These are phyloP conservation scores for Sporothrix globosa DNA, from an alignment of 2,329 filamentous ascomycete genomes.

Conservation along the genomic window DNA sequence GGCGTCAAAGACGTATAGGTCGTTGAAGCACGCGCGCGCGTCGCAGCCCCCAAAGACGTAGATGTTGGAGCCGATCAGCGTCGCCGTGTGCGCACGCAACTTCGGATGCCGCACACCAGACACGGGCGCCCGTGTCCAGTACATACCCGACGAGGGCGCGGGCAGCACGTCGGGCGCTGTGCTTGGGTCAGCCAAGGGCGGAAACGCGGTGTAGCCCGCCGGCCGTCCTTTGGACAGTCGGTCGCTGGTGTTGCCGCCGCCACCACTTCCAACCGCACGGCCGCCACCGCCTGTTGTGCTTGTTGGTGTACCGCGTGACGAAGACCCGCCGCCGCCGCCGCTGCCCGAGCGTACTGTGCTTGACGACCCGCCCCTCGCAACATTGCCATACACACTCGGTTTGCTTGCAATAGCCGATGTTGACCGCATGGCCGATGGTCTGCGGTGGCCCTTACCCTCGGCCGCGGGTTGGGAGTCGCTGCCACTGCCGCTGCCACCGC, in stretches of 20 bases:
- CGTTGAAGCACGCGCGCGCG: constrained; percentile 68
- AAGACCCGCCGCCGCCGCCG: background rate
- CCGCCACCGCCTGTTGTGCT: constrained; percentile 5
- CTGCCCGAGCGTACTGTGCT: background rate
- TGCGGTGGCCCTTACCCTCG: constrained; percentile 43
- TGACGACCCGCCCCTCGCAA: constrained; percentile 6
- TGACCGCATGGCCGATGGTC: constrained; percentile 54
- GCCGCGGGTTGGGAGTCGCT: constrained; percentile 31
- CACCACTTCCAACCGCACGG: background rate
- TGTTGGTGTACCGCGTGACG: constrained; percentile 3
- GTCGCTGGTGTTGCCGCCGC: constrained; percentile 33
- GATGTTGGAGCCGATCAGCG: constrained; percentile 67
- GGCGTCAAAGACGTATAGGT: constrained; percentile 69
- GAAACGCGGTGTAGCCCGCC: constrained; percentile 53
- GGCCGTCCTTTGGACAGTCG: constrained; percentile 32
- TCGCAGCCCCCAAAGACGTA: constrained; percentile 73
- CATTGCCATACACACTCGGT: constrained; percentile 36
- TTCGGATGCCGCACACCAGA: constrained; percentile 65
- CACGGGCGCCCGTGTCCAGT: constrained; percentile 69
- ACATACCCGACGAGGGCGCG: constrained; percentile 71
- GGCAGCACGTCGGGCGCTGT: constrained; percentile 63
- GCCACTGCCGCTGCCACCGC: constrained; percentile 34
- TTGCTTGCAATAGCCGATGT: constrained; percentile 56
- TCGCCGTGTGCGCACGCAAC: constrained; percentile 68
- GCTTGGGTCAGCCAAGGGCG: constrained; percentile 59